Conservation (phyloP, 306 rosid species). For the Pachyrhizus erosus region DNA sequence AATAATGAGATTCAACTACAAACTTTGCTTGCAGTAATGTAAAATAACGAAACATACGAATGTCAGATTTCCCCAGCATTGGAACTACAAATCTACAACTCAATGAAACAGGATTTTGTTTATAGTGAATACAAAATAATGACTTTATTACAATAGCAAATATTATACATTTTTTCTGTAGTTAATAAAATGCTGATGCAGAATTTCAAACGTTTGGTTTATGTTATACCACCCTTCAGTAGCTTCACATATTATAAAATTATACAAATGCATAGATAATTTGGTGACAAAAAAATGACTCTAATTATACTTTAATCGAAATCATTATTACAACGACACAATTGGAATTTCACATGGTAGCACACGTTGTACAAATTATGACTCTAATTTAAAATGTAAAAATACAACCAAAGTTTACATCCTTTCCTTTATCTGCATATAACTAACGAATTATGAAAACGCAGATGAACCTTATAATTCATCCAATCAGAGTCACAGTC, state of each 20-base stretch:
- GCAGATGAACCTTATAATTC: neutral
- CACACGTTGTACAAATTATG: neutral
- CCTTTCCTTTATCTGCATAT: neutral
- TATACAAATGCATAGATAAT: neutral
- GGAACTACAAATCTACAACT: conserved; percentile 12
- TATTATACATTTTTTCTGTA: neutral
- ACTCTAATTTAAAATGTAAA: neutral
- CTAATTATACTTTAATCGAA: neutral
- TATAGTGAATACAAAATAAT: conserved; percentile 23
- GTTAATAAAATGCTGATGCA: conserved; percentile 3
- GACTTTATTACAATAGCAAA: conserved; percentile 1
- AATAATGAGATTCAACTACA: conserved; percentile 15
- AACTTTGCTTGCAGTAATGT: conserved; percentile 8
- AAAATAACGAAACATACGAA: neutral
- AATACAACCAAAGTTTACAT: neutral
- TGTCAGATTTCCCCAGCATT: neutral
- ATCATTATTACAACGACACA: neutral
- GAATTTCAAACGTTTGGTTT: conserved; percentile 21
- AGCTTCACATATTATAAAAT: neutral
- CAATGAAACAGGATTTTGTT: conserved; percentile 4
- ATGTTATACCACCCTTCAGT: neutral
- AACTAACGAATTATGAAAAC: neutral
- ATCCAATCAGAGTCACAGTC: neutral
- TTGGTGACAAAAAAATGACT: neutral
- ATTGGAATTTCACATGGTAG: neutral